Conservation (phyloP, 1,284 basidiomycete genomes). For the Ustilago curta region DNA sequence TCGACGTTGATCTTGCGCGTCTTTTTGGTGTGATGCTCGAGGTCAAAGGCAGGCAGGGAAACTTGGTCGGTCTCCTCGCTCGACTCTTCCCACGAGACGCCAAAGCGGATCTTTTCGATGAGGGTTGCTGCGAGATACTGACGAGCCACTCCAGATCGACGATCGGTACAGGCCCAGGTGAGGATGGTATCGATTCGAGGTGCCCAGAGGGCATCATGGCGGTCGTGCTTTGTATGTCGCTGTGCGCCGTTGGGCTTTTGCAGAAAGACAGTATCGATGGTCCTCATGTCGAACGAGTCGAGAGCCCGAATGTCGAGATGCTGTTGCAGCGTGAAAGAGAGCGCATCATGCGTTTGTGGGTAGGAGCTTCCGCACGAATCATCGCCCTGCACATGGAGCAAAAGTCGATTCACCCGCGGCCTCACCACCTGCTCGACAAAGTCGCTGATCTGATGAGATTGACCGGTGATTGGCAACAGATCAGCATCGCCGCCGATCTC, state of each 20-base stretch:
- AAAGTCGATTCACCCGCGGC: conserved; percentile 33
- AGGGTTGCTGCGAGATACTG: conserved; percentile 83
- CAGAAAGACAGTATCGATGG: conserved; percentile 39
- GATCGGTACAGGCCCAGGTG: conserved; percentile 85
- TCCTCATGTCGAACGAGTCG: conserved; percentile 44
- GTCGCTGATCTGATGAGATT: not conserved
- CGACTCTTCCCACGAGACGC: conserved; percentile 43
- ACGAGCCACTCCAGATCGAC: conserved; percentile 76
- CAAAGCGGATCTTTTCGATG: conserved; percentile 75
- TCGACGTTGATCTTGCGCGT: conserved; percentile 69
- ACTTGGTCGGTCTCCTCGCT: conserved; percentile 40
- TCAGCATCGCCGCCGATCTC: conserved; percentile 20
- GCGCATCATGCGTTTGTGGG: not conserved
- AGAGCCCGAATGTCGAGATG: conserved; percentile 41
- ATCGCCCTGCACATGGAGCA: conserved; percentile 6
- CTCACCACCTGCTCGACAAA: conserved; percentile 25
- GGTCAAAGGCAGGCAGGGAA: conserved; percentile 37
- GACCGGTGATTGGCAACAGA: not conserved
- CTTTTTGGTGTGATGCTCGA: conserved; percentile 36
- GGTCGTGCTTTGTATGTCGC: conserved; percentile 14
- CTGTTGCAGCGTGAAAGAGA: conserved; percentile 15
- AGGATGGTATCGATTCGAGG: conserved; percentile 76
- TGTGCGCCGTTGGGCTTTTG: not conserved
- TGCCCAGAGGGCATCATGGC: conserved; percentile 37
- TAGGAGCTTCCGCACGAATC: not conserved